Conservation (phyloP, 1,284 basidiomycete species). For the Cryptococcus sp. region DNA sequence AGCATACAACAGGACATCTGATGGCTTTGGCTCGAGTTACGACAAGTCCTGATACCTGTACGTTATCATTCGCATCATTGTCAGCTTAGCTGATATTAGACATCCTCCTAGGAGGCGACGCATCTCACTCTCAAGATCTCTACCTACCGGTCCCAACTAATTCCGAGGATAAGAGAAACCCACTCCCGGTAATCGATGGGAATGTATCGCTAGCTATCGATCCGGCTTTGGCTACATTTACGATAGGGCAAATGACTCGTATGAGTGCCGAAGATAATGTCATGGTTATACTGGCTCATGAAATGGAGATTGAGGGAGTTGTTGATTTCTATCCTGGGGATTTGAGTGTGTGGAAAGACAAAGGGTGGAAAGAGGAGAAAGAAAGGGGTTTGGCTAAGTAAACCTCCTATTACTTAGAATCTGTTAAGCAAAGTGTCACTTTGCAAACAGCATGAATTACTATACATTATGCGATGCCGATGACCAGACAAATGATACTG, state of each 20-base stretch:
- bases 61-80: constrained; percentile 1
- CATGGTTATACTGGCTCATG: constrained; percentile 29
- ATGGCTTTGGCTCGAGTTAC: constrained; percentile 23
- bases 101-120: constrained; percentile 22
- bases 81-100: constrained; percentile 9
- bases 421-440: too few species aligned
- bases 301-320: constrained; percentile 18
- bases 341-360: constrained; percentile 11
- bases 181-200: constrained; percentile 11
- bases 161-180: constrained; percentile 1
- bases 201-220: constrained; percentile 10
- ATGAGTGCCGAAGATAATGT: constrained; percentile 21
- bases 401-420: too few species aligned
- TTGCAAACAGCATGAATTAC: too few species aligned
- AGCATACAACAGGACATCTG: constrained; percentile 24
- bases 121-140: constrained; percentile 19
- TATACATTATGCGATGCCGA: too few species aligned
- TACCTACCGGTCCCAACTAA: constrained; percentile 21
- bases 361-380: constrained; percentile 14
- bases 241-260: constrained; percentile 15
- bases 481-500: too few species aligned
- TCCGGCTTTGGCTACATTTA: constrained; percentile 10
- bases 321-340: constrained; percentile 12
- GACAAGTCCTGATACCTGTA: constrained; percentile 16
- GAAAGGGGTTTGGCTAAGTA: not conserved